Conservation (phyloP, 1,284 basidiomycete species). For the Cryptococcus depauperatus region DNA sequence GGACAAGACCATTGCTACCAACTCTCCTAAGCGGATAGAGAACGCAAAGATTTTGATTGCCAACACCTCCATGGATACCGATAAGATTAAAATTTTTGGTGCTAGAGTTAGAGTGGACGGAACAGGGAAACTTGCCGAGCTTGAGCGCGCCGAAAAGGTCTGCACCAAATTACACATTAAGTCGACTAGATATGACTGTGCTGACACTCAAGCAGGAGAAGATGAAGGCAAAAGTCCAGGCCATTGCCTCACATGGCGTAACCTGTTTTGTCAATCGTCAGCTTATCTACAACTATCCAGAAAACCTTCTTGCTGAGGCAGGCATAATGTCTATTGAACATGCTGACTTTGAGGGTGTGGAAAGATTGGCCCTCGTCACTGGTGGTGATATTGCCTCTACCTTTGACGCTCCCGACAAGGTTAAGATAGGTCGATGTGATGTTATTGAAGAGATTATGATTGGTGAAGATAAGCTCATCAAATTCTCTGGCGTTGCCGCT, state of each 20-base stretch:
- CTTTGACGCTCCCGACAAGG: conserved; percentile 86
- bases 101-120: conserved; percentile 92
- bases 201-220: conserved; percentile 63
- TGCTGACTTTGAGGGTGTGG: conserved; percentile 98
- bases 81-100: conserved; percentile 99
- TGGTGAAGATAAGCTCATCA: conserved; percentile 98
- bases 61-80: conserved; percentile 99
- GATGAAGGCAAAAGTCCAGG: conserved; percentile 97
- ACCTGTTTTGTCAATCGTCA: conserved; percentile 98
- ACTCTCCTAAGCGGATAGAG: conserved; percentile 88
- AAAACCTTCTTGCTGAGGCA: conserved; percentile 82
- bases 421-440: conserved; percentile 89
- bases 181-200: conserved; percentile 1
- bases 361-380: conserved; percentile 89
- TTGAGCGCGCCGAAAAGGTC: conserved; percentile 88
- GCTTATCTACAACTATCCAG: conserved; percentile 99
- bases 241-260: conserved; percentile 90
- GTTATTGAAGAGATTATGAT: conserved; percentile 99
- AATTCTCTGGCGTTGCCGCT: conserved; percentile 96
- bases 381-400: conserved; percentile 97
- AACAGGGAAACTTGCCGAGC: conserved; percentile 92
- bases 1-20: conserved; percentile 91
- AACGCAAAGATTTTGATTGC: conserved; percentile 96
- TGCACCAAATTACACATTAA: conserved; percentile 11
- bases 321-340: conserved; percentile 97